Evolutionary conservation across 2,329 filamentous ascomycete species (phyloP).

Genomic region (Paraphaeosphaeria sporulosa): DNA sequence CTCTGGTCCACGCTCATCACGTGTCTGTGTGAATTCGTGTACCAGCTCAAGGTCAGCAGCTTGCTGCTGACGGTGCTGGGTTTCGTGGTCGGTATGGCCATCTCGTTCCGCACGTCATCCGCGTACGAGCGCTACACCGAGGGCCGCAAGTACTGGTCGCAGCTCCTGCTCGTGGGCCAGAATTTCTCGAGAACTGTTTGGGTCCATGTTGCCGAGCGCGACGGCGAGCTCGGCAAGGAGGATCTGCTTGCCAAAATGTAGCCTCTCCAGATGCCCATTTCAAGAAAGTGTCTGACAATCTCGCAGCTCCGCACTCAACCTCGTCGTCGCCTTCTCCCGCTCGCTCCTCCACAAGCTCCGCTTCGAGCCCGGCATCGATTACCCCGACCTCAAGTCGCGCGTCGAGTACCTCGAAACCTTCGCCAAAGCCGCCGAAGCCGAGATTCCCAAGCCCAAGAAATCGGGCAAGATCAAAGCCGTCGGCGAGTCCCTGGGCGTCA

Average conservation of each 20-base stretch:
- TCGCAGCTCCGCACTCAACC: slow-evolving; percentile 71
- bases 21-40: slow-evolving; percentile 51
- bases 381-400: slow-evolving; percentile 74
- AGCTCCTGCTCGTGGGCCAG: slow-evolving; percentile 62
- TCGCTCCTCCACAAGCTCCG: slow-evolving; percentile 83
- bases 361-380: slow-evolving; percentile 81
- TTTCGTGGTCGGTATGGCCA: slow-evolving; percentile 81
- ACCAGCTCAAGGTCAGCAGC: slow-evolving; percentile 65
- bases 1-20: slow-evolving; percentile 73
- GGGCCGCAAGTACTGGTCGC: slow-evolving; percentile 69
- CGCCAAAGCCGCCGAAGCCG: slow-evolving; percentile 65
- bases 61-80: slow-evolving; percentile 78
- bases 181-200: slow-evolving; percentile 77
- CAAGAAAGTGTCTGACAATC: slow-evolving; percentile 1
- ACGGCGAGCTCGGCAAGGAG: slow-evolving; percentile 66
- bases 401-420: slow-evolving; percentile 79
- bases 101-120: slow-evolving; percentile 79
- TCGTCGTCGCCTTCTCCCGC: slow-evolving; percentile 79
- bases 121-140: slow-evolving; percentile 74
- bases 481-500: slow-evolving; percentile 78
- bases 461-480: slow-evolving; percentile 62
- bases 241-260: slow-evolving; percentile 73
- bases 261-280: slow-evolving; percentile 9
- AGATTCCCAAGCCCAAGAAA: slow-evolving; percentile 42
- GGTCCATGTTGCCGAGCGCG: slow-evolving; percentile 74